These are phyloP conservation scores for Apiotrichum siamense DNA, from an alignment of 1,284 basidiomycete species.

Conservation along the genomic window DNA sequence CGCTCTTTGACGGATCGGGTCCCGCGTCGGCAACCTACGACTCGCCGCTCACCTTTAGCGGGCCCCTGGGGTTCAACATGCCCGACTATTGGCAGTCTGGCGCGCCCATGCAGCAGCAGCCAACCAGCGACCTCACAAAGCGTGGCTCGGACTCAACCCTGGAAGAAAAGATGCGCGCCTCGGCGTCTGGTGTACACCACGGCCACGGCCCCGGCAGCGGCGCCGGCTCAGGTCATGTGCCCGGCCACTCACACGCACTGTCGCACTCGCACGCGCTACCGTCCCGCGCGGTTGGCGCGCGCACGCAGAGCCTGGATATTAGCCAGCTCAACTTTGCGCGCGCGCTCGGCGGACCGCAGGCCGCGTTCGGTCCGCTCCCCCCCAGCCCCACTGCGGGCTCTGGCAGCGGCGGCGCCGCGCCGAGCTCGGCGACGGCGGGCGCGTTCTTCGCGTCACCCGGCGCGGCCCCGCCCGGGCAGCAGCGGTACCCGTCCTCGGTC, in stretches of 20 bases:
- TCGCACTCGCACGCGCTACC: slow-evolving; percentile 25
- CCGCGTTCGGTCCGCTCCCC: slow-evolving; percentile 29
- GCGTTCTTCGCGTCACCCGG: slow-evolving; percentile 36
- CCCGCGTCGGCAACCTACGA: slow-evolving; percentile 56
- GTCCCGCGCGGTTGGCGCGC: slow-evolving; percentile 34
- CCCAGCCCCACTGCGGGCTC: slow-evolving; percentile 23
- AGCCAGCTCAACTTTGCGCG: slow-evolving; percentile 44
- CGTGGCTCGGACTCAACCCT: slow-evolving; percentile 79
- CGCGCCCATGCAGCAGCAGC: slow-evolving; percentile 50
- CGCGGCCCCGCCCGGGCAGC: slow-evolving; percentile 10
- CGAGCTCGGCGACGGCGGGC: slow-evolving; percentile 32
- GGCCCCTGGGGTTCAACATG: slow-evolving; percentile 25
- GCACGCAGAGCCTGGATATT: slow-evolving; percentile 49
- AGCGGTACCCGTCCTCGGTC: slow-evolving; percentile 18
- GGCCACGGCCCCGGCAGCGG: too few relatives aligned
- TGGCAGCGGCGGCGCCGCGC: slow-evolving; percentile 5
- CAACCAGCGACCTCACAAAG: slow-evolving; percentile 65
- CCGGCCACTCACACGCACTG: slow-evolving; percentile 17
- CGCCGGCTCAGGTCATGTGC: slow-evolving; percentile 2
- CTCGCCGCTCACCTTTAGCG: slow-evolving; percentile 36
- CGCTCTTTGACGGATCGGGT: slow-evolving; percentile 66
- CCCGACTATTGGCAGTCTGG: slow-evolving; percentile 28
- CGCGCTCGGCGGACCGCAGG: slow-evolving; percentile 21
- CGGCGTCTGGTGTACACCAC: neutral
- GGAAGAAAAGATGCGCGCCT: slow-evolving; percentile 70